These are phyloP conservation scores for Gynostemma pentaphyllum DNA, from an alignment of 306 rosid species.

Conservation along the genomic window DNA sequence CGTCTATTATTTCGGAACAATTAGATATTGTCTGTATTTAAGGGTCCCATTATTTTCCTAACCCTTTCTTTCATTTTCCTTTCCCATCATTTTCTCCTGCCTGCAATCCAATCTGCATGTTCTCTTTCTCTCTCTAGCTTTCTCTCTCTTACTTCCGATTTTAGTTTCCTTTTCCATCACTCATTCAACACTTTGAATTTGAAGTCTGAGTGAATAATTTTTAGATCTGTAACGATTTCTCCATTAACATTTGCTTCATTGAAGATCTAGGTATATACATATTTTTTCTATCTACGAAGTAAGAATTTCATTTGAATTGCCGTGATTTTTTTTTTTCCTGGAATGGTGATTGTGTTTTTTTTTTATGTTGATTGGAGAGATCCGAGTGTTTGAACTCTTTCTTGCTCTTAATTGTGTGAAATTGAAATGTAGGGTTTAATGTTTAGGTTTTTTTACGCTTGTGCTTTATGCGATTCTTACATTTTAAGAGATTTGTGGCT, in stretches of 20 bases:
- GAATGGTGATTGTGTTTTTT: background rate
- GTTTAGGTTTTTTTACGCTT: background rate
- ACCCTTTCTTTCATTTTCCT: background rate
- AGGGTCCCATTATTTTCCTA: slow-evolving; percentile 6
- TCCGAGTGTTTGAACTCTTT: slow-evolving; percentile 2
- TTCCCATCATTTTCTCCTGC: slow-evolving; percentile 11
- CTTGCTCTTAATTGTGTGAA: slow-evolving; percentile 3
- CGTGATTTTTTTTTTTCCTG: background rate
- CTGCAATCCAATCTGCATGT: slow-evolving; percentile 3
- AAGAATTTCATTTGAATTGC: background rate
- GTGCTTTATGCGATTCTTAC: background rate
- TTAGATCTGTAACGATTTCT: slow-evolving; percentile 30
- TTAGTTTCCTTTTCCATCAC: background rate
- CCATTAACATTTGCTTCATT: background rate
- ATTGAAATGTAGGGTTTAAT: slow-evolving; percentile 10
- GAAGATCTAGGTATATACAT: slow-evolving; percentile 29
- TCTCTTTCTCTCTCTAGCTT: background rate
- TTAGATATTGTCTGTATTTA: slow-evolving; percentile 10
- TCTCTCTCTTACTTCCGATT: background rate
- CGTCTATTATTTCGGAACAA: background rate
- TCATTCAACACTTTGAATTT: background rate
- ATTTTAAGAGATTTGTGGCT: background rate
- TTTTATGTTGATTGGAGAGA: slow-evolving; percentile 6
- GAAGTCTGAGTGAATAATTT: too few species aligned
- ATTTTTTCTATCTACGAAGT: background rate